Percentiles rank a stretch among this genome's conserved stretches.
Evolutionary conservation across 306 rosid genomes (phyloP).

Genomic region (Inga leiocalycina): DNA sequence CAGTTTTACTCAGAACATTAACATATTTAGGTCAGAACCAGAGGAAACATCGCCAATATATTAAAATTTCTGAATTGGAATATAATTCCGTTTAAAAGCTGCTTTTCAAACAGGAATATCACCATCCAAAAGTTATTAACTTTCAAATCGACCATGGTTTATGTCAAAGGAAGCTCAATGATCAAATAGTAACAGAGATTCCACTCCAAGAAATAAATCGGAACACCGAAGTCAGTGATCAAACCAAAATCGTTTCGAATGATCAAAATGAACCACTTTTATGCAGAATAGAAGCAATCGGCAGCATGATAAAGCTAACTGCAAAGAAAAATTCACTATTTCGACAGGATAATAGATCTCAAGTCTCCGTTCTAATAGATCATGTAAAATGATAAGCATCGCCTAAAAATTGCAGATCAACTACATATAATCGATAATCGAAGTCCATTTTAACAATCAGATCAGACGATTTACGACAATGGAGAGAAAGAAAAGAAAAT

Average conservation of each 20-base stretch:
- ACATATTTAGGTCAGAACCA: background rate
- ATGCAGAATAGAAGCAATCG: background rate
- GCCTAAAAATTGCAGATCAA: slow-evolving; percentile 46
- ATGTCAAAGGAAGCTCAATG: background rate
- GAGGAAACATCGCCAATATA: background rate
- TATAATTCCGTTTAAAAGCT: background rate
- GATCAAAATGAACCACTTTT: background rate
- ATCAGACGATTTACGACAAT: slow-evolving; percentile 8
- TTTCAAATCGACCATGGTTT: background rate
- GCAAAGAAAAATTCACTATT: background rate
- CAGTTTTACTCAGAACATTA: background rate
- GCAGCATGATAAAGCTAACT: background rate
- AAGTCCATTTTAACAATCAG: slow-evolving; percentile 27
- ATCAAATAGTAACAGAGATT: slow-evolving; percentile 28
- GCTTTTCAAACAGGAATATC: background rate
- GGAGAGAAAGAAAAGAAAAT: background rate
- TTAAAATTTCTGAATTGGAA: background rate
- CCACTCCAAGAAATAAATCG: slow-evolving; percentile 37
- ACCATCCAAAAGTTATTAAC: background rate
- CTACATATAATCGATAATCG: slow-evolving; percentile 19
- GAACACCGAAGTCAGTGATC: slow-evolving; percentile 24
- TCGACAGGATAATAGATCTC: background rate
- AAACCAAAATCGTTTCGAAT: background rate
- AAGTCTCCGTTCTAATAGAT: slow-evolving; percentile 40
- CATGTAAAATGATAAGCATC: background rate